phyloP scores from a whole-genome alignment of 768 basidiomycete species.

The Fomitopsis pulvina region DNA sequence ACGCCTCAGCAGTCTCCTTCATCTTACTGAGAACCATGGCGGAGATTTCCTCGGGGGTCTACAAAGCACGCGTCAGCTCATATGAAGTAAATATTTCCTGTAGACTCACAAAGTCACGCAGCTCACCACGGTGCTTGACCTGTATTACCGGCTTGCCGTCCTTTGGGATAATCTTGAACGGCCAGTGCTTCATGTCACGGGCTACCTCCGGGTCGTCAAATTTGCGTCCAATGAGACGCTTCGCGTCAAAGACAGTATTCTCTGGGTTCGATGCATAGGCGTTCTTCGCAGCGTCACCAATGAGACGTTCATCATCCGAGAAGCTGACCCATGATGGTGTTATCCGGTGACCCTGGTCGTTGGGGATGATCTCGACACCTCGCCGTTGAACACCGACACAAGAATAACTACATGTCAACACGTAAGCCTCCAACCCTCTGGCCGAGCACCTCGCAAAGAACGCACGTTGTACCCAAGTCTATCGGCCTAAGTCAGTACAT shows the following conservation, averaged over 20 bases:
- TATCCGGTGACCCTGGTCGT: slow-evolving; percentile 54
- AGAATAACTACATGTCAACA: slow-evolving; percentile 58
- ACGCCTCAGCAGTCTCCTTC: slow-evolving; percentile 99
- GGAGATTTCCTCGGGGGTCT: slow-evolving; percentile 92
- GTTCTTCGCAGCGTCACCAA: slow-evolving; percentile 97
- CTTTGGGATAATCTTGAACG: slow-evolving; percentile 77
- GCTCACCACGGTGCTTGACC: slow-evolving; percentile 73
- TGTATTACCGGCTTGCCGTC: slow-evolving; percentile 74
- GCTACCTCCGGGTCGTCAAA: slow-evolving; percentile 74
- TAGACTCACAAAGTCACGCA: slow-evolving; percentile 72
- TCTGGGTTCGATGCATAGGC: slow-evolving; percentile 85
- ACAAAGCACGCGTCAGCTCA: neutral
- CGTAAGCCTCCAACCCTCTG: too few species aligned
- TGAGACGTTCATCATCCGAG: slow-evolving; percentile 55
- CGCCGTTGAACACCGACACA: slow-evolving; percentile 63
- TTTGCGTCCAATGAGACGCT: slow-evolving; percentile 88
- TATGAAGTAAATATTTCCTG: neutral
- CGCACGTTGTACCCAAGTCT: slow-evolving; percentile 89
- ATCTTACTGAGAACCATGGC: slow-evolving; percentile 96
- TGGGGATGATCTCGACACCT: slow-evolving; percentile 41
- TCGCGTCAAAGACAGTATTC: slow-evolving; percentile 96
- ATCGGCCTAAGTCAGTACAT: slow-evolving; percentile 13
- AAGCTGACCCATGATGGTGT: slow-evolving; percentile 61
- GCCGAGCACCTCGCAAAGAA: neutral
- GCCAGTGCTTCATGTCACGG: slow-evolving; percentile 88